These are phyloP conservation scores for Cladochytrium replicatum DNA, from an alignment of 192 early-diverging fungal species.

Conservation along the genomic window DNA sequence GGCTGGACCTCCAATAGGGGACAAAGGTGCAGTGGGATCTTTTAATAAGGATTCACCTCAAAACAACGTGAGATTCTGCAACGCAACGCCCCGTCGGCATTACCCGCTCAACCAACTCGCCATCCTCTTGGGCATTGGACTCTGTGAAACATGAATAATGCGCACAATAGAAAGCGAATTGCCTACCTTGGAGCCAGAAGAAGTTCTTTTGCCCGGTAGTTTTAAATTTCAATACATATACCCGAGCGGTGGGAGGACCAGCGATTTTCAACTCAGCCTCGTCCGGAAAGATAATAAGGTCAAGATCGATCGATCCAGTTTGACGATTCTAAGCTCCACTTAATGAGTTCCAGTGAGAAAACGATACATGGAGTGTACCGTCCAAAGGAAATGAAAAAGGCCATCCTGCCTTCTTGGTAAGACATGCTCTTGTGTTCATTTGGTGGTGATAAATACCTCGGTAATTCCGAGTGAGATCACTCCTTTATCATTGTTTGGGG, in stretches of 20 bases:
- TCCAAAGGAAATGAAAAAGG: too few relatives aligned
- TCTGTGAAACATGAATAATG: constrained; percentile 12
- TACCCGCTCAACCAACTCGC: constrained; percentile 41
- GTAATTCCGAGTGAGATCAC: too few relatives aligned
- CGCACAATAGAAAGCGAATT: not conserved
- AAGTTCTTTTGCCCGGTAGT: constrained; percentile 67
- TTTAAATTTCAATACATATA: constrained; percentile 72
- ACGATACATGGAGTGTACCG: too few relatives aligned
- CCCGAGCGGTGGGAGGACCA: constrained; percentile 51
- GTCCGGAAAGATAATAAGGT: constrained; percentile 66
- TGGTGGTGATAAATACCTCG: too few relatives aligned
- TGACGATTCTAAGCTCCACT: too few relatives aligned
- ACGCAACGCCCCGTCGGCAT: constrained; percentile 10
- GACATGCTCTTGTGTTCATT: too few relatives aligned
- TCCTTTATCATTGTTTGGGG: too few relatives aligned
- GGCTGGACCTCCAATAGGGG: too few relatives aligned
- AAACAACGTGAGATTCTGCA: not conserved
- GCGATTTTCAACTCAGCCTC: constrained; percentile 63
- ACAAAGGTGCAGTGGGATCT: too few relatives aligned
- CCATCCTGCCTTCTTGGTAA: too few relatives aligned
- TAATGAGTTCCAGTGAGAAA: too few relatives aligned
- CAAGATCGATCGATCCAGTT: constrained; percentile 10
- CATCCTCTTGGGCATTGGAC: constrained; percentile 46
- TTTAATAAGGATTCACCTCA: too few relatives aligned
- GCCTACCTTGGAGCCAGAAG: constrained; percentile 68